These are phyloP conservation scores for Stromatinia cepivora DNA, from an alignment of 2,329 filamentous ascomycete genomes.

Conservation along the genomic window DNA sequence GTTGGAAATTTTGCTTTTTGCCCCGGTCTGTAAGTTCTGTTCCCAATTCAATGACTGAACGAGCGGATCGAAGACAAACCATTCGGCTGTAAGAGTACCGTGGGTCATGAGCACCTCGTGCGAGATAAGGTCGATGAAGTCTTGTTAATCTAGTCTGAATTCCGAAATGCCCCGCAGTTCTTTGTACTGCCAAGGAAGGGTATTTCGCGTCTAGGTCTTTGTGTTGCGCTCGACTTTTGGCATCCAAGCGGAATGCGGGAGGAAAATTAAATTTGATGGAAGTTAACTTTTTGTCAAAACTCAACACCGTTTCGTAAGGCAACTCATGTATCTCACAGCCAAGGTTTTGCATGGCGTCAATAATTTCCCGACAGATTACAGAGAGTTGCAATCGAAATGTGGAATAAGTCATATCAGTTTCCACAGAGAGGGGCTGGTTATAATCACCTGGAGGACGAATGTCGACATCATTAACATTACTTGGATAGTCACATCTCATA, in stretches of 20 bases:
- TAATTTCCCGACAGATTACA: slow-evolving; percentile 43
- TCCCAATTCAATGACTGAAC: slow-evolving; percentile 38
- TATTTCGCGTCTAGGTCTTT: slow-evolving; percentile 19
- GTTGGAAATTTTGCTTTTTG: slow-evolving; percentile 31
- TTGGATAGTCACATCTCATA: slow-evolving; percentile 44
- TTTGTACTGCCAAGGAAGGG: slow-evolving; percentile 38
- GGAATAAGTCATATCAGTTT: slow-evolving; percentile 45
- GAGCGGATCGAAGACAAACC: slow-evolving; percentile 42
- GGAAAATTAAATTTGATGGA: slow-evolving; percentile 39
- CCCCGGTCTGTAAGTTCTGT: slow-evolving; percentile 31
- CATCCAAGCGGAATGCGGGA: slow-evolving; percentile 39
- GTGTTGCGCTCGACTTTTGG: slow-evolving; percentile 24
- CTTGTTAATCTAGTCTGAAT: slow-evolving; percentile 43
- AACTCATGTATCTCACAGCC: slow-evolving; percentile 30
- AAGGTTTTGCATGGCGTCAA: slow-evolving; percentile 41
- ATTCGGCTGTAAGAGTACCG: slow-evolving; percentile 41
- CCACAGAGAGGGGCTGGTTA: slow-evolving; percentile 8
- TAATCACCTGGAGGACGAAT: slow-evolving; percentile 34
- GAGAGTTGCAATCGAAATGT: slow-evolving; percentile 42
- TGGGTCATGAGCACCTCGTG: slow-evolving; percentile 37
- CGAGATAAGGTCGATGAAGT: slow-evolving; percentile 44
- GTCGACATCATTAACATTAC: slow-evolving; percentile 43
- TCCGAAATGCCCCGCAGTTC: slow-evolving; percentile 42
- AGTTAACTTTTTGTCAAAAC: slow-evolving; percentile 42
- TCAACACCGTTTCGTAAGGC: slow-evolving; percentile 40